Conservation (phyloP, 306 rosid genomes). For the Alnus rubra region DNA sequence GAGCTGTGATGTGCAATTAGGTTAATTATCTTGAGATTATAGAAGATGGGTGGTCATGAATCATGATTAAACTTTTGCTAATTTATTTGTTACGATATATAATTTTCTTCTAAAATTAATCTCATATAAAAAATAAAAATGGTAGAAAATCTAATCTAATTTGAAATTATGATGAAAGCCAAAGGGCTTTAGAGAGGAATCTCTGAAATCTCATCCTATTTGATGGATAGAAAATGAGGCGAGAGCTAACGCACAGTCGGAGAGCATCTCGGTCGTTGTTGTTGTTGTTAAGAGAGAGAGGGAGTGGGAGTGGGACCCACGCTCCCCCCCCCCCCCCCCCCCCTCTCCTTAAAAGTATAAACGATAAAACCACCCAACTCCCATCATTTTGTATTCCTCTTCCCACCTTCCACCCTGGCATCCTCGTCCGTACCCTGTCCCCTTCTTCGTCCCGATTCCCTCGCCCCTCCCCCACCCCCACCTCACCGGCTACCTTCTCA, state of each 20-base stretch:
- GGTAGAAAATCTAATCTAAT: too few species aligned
- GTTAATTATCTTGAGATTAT: too few species aligned
- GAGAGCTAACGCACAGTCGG: background rate
- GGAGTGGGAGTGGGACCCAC: background rate
- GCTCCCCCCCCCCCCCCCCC: too few species aligned
- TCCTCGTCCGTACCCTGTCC: slow-evolving; percentile 77
- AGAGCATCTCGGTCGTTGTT: slow-evolving; percentile 23
- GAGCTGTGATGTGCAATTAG: too few species aligned
- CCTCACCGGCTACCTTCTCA: slow-evolving; percentile 42
- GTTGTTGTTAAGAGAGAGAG: background rate
- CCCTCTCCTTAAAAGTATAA: slow-evolving; percentile 35
- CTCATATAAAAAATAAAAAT: too few species aligned
- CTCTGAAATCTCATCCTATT: too few species aligned
- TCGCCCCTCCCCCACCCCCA: background rate
- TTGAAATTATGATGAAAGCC: too few species aligned
- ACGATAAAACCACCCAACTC: slow-evolving; percentile 46
- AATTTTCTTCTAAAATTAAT: too few species aligned
- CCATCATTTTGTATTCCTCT: slow-evolving; percentile 54
- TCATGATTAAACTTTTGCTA: too few species aligned
- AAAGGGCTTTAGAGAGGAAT: too few species aligned
- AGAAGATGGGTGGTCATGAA: too few species aligned
- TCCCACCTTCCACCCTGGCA: slow-evolving; percentile 70
- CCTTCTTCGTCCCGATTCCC: slow-evolving; percentile 29
- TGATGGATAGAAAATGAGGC: background rate
- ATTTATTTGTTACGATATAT: too few species aligned